Percentiles rank a stretch among this genome's conserved stretches.
phyloP scores from a whole-genome alignment of 2,329 filamentous ascomycete species.

The Fusarium sp. region DNA sequence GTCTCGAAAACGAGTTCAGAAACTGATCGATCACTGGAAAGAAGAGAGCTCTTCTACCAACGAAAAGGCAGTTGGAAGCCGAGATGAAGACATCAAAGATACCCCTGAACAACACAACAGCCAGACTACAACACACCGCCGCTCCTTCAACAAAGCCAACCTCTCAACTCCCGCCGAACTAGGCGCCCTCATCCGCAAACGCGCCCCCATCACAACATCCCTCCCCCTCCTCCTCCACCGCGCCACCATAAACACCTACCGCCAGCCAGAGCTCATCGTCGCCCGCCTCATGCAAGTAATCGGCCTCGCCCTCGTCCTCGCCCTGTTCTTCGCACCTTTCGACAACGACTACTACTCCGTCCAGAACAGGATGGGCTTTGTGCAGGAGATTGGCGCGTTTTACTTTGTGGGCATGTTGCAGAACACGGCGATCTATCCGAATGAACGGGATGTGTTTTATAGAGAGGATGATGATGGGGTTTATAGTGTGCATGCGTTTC shows the following conservation, averaged over 20 bases:
- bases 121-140: constrained; percentile 45
- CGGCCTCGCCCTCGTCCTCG: constrained; percentile 69
- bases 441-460: constrained; percentile 79
- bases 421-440: constrained; percentile 78
- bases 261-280: constrained; percentile 70
- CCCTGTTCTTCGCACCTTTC: constrained; percentile 77
- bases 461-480: constrained; percentile 78
- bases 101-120: background rate
- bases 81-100: constrained; percentile 41
- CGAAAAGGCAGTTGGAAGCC: constrained; percentile 41
- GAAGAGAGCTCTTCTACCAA: constrained; percentile 10
- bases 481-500: constrained; percentile 76
- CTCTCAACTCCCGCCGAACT: constrained; percentile 76
- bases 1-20: constrained; percentile 69
- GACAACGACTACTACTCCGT: constrained; percentile 74
- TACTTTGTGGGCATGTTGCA: constrained; percentile 83
- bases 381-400: constrained; percentile 76
- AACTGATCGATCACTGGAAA: constrained; percentile 68
- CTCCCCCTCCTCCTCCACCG: constrained; percentile 75
- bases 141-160: constrained; percentile 53
- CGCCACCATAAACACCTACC: constrained; percentile 73
- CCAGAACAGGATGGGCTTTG: constrained; percentile 77
- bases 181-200: constrained; percentile 71
- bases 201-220: constrained; percentile 68
- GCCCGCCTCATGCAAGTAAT: constrained; percentile 74